phyloP scores from a whole-genome alignment of 1,284 basidiomycete genomes.

The Ganoderma multipileum region DNA sequence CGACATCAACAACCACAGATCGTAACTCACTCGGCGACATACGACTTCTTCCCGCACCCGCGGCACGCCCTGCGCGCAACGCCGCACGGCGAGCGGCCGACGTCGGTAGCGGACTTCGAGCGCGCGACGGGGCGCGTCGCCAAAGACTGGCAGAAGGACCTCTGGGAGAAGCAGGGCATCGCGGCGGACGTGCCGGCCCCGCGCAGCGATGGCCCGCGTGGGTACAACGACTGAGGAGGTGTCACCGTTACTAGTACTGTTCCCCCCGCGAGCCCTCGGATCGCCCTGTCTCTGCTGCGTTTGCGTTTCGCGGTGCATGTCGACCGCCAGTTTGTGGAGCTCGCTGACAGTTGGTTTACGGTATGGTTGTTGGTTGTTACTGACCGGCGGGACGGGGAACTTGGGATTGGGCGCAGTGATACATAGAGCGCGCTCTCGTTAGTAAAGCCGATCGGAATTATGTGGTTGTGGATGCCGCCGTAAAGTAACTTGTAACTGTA shows the following conservation, averaged over 20 bases:
- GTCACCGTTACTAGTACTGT: too few relatives aligned
- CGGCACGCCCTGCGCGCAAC: constrained; percentile 85
- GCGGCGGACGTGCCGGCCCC: constrained; percentile 45
- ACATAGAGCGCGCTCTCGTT: background rate
- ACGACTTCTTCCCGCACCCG: constrained; percentile 77
- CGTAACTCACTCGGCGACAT: constrained; percentile 78
- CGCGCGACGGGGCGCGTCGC: constrained; percentile 60
- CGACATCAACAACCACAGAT: constrained; percentile 47
- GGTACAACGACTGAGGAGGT: constrained; percentile 63
- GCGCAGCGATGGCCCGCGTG: constrained; percentile 45
- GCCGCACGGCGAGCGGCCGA: constrained; percentile 79
- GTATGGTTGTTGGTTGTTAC: background rate
- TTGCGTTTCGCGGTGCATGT: background rate
- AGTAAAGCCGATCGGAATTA: background rate
- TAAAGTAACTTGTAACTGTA: background rate
- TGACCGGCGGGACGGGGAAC: background rate
- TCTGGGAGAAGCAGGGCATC: constrained; percentile 69
- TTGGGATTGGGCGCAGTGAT: background rate
- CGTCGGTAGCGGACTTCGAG: constrained; percentile 81
- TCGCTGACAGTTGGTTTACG: background rate
- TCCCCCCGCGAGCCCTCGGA: background rate
- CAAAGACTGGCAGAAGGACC: constrained; percentile 68
- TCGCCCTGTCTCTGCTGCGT: background rate
- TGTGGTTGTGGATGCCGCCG: background rate
- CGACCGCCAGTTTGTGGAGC: background rate